Evolutionary conservation across 73 alveolate genomes (phyloP).

Genomic region (Paramecium bursaria): DNA sequence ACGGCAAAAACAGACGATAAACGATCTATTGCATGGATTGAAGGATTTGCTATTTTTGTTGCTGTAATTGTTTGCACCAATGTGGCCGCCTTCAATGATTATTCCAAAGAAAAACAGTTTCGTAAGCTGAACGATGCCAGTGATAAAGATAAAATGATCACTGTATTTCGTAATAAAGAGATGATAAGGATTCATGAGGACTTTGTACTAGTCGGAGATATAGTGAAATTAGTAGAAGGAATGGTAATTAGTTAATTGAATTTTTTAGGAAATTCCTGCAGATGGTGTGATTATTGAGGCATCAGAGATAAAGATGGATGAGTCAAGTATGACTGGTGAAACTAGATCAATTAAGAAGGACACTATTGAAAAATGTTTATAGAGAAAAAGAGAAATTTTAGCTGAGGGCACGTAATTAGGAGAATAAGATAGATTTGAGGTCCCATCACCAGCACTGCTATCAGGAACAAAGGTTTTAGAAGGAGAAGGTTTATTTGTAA

Average conservation of each 20-base stretch:
- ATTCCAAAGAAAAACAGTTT: constrained; percentile 76
- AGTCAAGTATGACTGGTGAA: constrained; percentile 94
- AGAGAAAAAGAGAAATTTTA: constrained; percentile 68
- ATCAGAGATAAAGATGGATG: constrained; percentile 84
- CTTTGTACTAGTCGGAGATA: constrained; percentile 86
- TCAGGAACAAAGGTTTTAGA: constrained; percentile 66
- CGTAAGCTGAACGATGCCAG: constrained; percentile 58
- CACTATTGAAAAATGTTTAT: constrained; percentile 72
- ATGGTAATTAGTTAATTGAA: no score
- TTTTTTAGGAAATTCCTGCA: constrained; percentile 93
- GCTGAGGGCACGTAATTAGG: constrained; percentile 7
- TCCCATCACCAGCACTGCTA: constrained; percentile 62
- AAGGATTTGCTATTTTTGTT: constrained; percentile 90
- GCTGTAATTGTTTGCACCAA: constrained; percentile 91
- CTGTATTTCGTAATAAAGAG: constrained; percentile 16
- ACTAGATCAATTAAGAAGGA: constrained; percentile 80
- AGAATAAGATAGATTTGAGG: constrained; percentile 53
- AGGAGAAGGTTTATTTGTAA: constrained; percentile 64
- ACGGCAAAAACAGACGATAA: constrained; percentile 76
- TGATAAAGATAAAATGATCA: constrained; percentile 27
- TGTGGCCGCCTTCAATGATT: constrained; percentile 90
- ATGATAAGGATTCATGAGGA: constrained; percentile 46
- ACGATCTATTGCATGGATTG: constrained; percentile 87
- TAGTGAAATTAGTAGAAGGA: constrained; percentile 83
- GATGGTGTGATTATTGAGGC: constrained; percentile 86